Evolutionary conservation across 768 basidiomycete species (phyloP), one percentile per base, ranked within the genome.

Genomic region (Boletus fagicola): DNA sequence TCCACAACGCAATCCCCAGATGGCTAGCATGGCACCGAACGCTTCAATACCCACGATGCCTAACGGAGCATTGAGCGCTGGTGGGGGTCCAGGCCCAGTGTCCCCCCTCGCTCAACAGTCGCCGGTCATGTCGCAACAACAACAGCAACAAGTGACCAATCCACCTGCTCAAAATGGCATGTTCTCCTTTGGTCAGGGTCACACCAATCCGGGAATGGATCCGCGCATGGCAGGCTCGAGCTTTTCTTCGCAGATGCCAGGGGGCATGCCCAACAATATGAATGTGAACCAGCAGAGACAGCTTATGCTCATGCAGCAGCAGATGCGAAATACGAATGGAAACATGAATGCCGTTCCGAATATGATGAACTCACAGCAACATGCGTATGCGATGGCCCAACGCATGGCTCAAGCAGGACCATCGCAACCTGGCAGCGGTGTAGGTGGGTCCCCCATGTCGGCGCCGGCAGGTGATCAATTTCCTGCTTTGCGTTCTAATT

Each of bases 401-500:
- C 76, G 74, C 20, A 72, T 73, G 58, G 77, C 75, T 13, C 80
- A 78, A 31, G 75, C 75, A 11, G 76, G 80, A 56, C 62, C 69
- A 50, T 74, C 73, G 11, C 68, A 72, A 60, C 64, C 56, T 40
- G 68, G 62, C 22, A 52, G 48, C 20, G 56, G 54, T 40, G 63
- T 60, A 20, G 71, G 75, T 39, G 73, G 73, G 10, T 81, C 82
- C 20, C 80, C 80, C 9, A 75, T 75, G 70, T 70, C 83, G 18
- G 62, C 51, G 69, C 60, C 76, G 33, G 64, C 76, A 53, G 73
- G 73, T 49, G 68, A 72, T 63, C 72, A 76, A 53, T 80, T 82
- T 56, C 78, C 82, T 13, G 75, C 77, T 6, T 71, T 86, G 31
- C 77, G 84, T 20, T 85, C 85, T 42, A 86, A 83, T 65, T 73